These are phyloP conservation scores for Xylaria cubensis DNA, from an alignment of 495 filamentous ascomycete genomes.

Conservation along the genomic window DNA sequence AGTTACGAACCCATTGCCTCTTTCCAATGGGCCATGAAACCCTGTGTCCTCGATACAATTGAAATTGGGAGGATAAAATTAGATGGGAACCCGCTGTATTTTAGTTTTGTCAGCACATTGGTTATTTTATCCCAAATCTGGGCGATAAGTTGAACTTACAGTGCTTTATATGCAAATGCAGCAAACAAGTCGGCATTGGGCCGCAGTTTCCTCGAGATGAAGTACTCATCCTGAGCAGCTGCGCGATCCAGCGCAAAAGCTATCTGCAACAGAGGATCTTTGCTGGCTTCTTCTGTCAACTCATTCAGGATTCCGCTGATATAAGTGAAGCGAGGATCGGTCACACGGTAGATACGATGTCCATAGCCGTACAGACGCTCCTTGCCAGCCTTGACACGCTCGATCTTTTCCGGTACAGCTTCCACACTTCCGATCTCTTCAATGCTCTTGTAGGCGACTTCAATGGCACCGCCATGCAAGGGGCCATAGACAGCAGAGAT, in stretches of 20 bases:
- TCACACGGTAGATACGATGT: conserved; percentile 62
- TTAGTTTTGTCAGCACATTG: conserved; percentile 12
- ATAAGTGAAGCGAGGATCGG: conserved; percentile 57
- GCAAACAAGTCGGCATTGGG: conserved; percentile 67
- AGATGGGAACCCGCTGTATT: conserved; percentile 37
- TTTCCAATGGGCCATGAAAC: conserved; percentile 43
- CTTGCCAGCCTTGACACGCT: conserved; percentile 57
- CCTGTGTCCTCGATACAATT: conserved; percentile 38
- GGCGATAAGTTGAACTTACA: conserved; percentile 41
- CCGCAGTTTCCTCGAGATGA: conserved; percentile 53
- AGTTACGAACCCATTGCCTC: conserved; percentile 40
- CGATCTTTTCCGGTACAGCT: conserved; percentile 56
- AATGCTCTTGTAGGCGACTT: conserved; percentile 57
- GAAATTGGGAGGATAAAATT: conserved; percentile 39
- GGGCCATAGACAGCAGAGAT: conserved; percentile 60
- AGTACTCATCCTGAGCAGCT: conserved; percentile 60
- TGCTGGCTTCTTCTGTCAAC: conserved; percentile 42
- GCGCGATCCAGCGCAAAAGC: conserved; percentile 58
- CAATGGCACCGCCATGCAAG: conserved; percentile 65
- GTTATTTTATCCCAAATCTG: background rate
- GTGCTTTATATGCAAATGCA: conserved; percentile 61
- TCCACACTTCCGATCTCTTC: conserved; percentile 53
- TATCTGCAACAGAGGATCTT: conserved; percentile 55
- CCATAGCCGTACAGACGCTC: conserved; percentile 66
- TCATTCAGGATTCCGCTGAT: conserved; percentile 57